Evolutionary conservation across 2,329 filamentous ascomycete species (phyloP), one percentile per base, ranked within the genome.

Genomic region (Plenodomus tracheiphilus): DNA sequence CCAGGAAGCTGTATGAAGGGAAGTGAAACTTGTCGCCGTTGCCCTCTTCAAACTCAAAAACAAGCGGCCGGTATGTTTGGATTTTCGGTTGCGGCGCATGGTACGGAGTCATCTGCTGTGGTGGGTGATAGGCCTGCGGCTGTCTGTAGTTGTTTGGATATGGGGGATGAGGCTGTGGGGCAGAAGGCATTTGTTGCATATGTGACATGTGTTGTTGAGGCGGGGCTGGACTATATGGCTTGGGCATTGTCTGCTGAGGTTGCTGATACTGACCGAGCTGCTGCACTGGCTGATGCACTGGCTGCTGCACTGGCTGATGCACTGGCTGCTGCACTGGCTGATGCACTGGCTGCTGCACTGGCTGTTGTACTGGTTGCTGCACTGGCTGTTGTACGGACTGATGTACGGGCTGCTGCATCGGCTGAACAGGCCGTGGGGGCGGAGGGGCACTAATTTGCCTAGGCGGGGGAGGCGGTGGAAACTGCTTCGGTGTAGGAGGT

Each of bases 21-120:
- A 94, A 92, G 40, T 90, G 74, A 66, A 89, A 92, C 20, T 88
- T 82, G 68, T 93, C 89, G 39, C 87, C 88, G 36, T 69, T 70
- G n/a, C 69, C 70, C 43, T 73, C 68, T 2, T 63, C 61, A 44
- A 75, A 75, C 20, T 72, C 68, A 44, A 75, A 72, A 15, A 71
- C 62, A 18, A 75, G 53, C 1, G 54, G 73, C 66, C 54, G 74
- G 69, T 56, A 79, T 15, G 28, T 6, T 32, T 32, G 28, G 70
- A 60, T 75, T 69, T 67, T 68, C 73, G 49, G 72, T 69, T 66
- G 72, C 62, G 56, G 73, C 69, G 72, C 76, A 68, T 49, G 53
- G 40, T 62, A 63, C 45, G 73, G 70, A 58, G 56, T 17, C 34
- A 49, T 17, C 49, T 66, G 62, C 11, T 59, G 64, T 38, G 56